These are phyloP conservation scores for Lodderomyces orthopsilosis DNA, from an alignment of 1,139 yeast species.

Conservation along the genomic window DNA sequence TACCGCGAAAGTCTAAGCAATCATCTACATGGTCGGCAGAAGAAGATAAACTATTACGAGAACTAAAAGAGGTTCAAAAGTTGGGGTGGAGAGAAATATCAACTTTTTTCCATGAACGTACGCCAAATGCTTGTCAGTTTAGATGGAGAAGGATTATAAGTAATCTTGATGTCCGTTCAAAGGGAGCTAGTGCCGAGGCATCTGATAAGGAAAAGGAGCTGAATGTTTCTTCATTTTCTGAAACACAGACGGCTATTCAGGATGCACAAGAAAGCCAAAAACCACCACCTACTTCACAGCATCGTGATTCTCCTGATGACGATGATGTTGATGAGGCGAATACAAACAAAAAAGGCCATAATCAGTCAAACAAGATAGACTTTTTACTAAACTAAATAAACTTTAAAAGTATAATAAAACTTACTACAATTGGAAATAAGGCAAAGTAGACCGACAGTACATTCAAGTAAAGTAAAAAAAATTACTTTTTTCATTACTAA, in stretches of 20 bases:
- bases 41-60: constrained; percentile 37
- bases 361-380: constrained; percentile 24
- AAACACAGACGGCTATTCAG: not conserved
- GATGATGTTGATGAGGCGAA: constrained; percentile 1
- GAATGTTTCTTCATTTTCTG: not conserved
- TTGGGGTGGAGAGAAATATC: constrained; percentile 48
- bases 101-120: constrained; percentile 40
- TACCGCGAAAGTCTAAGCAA: constrained; percentile 26
- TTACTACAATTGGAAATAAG: too few species aligned
- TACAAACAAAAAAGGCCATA: not conserved
- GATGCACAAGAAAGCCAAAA: not conserved
- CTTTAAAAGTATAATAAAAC: too few species aligned
- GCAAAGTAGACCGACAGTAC: too few species aligned
- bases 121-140: constrained; percentile 49
- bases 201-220: not conserved
- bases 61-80: constrained; percentile 40
- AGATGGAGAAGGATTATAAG: constrained; percentile 45
- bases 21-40: constrained; percentile 41
- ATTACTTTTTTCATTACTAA: too few species aligned
- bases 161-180: constrained; percentile 15
- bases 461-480: too few species aligned
- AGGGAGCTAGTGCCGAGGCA: not conserved
- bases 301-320: not conserved
- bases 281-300: not conserved
- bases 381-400: constrained; percentile 15